Evolutionary conservation across 257 asterid genomes (phyloP).

Genomic region (Ligustrum vulgare): DNA sequence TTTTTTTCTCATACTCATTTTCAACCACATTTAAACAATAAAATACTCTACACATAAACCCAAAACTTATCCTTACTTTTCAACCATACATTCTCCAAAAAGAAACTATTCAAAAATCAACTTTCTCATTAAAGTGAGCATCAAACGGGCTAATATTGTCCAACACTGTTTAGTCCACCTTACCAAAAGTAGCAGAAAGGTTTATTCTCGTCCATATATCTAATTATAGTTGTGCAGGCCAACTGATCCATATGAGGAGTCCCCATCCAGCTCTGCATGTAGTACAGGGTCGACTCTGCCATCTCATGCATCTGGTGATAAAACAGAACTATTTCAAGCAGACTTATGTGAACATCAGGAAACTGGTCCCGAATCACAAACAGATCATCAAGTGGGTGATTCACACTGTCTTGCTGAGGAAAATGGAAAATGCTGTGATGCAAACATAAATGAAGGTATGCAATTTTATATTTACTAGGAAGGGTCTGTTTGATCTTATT

Average conservation of each 20-base stretch:
- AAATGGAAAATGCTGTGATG: constrained; percentile 35
- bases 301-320: constrained; percentile 39
- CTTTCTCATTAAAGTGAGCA: too few relatives aligned
- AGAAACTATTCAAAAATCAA: too few relatives aligned
- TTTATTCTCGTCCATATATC: constrained; percentile 26
- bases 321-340: constrained; percentile 51
- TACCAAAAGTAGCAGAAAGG: not conserved
- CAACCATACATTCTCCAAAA: too few relatives aligned
- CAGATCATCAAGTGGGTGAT: constrained; percentile 42
- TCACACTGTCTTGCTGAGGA: constrained; percentile 43
- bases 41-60: too few relatives aligned
- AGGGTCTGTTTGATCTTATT: not conserved
- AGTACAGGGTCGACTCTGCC: constrained; percentile 77
- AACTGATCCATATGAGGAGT: constrained; percentile 56
- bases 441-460: constrained; percentile 47
- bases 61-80: too few relatives aligned
- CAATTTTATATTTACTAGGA: constrained; percentile 4
- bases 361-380: constrained; percentile 36
- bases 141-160: too few relatives aligned
- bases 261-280: constrained; percentile 77
- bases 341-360: constrained; percentile 44
- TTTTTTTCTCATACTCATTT: too few relatives aligned
- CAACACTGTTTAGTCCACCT: not conserved
- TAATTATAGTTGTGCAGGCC: constrained; percentile 57
- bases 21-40: too few relatives aligned